A percentile compares a stretch with the other conserved stretches of the same genome.
These are phyloP conservation scores for Tylopilus subfusipes DNA, from an alignment of 768 basidiomycete genomes.

Conservation along the genomic window DNA sequence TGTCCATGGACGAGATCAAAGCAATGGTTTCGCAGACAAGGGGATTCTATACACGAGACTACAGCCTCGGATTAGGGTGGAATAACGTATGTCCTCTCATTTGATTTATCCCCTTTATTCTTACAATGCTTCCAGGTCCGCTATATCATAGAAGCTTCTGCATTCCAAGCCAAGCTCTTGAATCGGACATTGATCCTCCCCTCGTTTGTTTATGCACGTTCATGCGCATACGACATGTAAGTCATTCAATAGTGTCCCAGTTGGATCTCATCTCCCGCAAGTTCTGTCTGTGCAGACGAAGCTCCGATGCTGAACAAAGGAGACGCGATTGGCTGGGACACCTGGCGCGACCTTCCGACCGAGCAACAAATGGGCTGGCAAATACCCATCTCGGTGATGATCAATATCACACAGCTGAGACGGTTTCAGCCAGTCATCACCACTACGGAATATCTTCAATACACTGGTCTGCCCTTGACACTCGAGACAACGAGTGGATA, in stretches of 20 bases:
- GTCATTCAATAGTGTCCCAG: constrained; percentile 3
- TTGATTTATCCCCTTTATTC: neutral
- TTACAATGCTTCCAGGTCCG: constrained; percentile 32
- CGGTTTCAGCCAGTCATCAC: constrained; percentile 34
- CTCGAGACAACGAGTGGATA: constrained; percentile 37
- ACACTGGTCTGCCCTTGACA: constrained; percentile 30
- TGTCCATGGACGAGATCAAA: constrained; percentile 31
- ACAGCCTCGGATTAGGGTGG: constrained; percentile 44
- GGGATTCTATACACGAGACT: constrained; percentile 42
- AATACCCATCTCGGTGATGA: constrained; percentile 35
- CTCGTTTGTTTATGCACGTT: constrained; percentile 42
- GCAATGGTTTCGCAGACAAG: constrained; percentile 36
- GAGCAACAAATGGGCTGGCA: constrained; percentile 33
- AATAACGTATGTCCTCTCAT: constrained; percentile 35
- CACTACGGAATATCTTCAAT: constrained; percentile 38
- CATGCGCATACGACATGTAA: constrained; percentile 39
- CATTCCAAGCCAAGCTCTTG: constrained; percentile 37
- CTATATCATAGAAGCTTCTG: constrained; percentile 42
- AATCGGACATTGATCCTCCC: constrained; percentile 42
- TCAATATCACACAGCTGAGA: constrained; percentile 39
- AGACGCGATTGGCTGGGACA: constrained; percentile 37
- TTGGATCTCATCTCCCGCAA: constrained; percentile 5
- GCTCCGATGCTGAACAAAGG: constrained; percentile 41
- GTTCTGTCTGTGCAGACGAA: constrained; percentile 37
- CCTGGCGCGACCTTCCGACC: constrained; percentile 37